phyloP scores from a whole-genome alignment of 768 basidiomycete species.

The Amylocystis lapponica region DNA sequence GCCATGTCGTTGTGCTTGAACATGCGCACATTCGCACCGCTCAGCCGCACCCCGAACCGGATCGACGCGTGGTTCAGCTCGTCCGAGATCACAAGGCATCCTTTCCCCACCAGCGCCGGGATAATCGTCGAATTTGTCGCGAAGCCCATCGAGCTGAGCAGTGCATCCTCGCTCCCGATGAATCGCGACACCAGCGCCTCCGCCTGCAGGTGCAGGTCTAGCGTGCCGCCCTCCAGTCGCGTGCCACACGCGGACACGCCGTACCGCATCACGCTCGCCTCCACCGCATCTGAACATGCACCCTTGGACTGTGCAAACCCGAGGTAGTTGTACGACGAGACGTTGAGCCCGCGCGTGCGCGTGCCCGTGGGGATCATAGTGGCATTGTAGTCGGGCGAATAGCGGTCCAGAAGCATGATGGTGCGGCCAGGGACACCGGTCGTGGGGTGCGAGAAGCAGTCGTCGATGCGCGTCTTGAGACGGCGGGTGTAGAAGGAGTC shows the following conservation, averaged over 20 bases:
- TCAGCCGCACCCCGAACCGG: conserved; percentile 84
- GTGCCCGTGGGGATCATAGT: conserved; percentile 74
- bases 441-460: conserved; percentile 89
- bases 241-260: conserved; percentile 75
- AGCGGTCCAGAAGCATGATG: conserved; percentile 78
- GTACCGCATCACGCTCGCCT: conserved; percentile 74
- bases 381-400: conserved; percentile 75
- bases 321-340: conserved; percentile 98
- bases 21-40: conserved; percentile 83
- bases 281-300: conserved; percentile 92
- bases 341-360: conserved; percentile 86
- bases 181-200: conserved; percentile 90
- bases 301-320: conserved; percentile 94
- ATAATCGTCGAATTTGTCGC: conserved; percentile 93
- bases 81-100: conserved; percentile 93
- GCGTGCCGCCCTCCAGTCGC: conserved; percentile 80
- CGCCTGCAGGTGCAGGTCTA: conserved; percentile 72
- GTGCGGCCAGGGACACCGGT: conserved; percentile 96
- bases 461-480: conserved; percentile 89
- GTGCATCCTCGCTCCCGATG: conserved; percentile 82
- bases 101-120: conserved; percentile 86
- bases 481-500: conserved; percentile 99
- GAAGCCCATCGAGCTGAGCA: conserved; percentile 95
- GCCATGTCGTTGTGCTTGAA: conserved; percentile 98
- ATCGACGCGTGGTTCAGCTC: conserved; percentile 96